Percentiles rank a stretch among this genome's conserved stretches.
phyloP scores from a whole-genome alignment of 2,329 filamentous ascomycete genomes.

The Colletotrichum eleusines region DNA sequence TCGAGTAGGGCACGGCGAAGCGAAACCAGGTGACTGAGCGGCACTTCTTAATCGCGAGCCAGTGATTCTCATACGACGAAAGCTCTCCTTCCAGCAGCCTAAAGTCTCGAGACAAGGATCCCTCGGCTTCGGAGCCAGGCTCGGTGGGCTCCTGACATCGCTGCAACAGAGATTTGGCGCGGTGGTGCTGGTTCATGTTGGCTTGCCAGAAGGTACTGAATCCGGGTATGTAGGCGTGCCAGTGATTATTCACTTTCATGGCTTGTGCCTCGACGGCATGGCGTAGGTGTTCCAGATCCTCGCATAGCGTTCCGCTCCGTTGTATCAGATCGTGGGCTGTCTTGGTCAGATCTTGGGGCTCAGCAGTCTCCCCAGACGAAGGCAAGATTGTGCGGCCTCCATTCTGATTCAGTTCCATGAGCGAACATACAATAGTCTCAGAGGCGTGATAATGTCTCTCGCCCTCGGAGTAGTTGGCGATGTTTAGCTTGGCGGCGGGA shows the following conservation, averaged over 20 bases:
- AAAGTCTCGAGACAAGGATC: slow-evolving; percentile 16
- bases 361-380: not conserved
- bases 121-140: slow-evolving; percentile 18
- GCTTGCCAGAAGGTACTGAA: slow-evolving; percentile 36
- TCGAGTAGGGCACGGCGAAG: slow-evolving; percentile 19
- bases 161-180: slow-evolving; percentile 22
- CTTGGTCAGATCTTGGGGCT: not conserved
- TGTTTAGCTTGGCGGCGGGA: not conserved
- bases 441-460: not conserved
- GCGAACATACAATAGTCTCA: not conserved
- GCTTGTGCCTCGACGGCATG: slow-evolving; percentile 18
- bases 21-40: slow-evolving; percentile 34
- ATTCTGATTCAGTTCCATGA: not conserved
- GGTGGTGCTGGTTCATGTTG: slow-evolving; percentile 18
- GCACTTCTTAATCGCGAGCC: slow-evolving; percentile 34
- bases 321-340: slow-evolving; percentile 19
- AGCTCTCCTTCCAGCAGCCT: slow-evolving; percentile 34
- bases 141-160: slow-evolving; percentile 1
- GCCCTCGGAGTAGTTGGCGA: not conserved
- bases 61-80: slow-evolving; percentile 30
- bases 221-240: slow-evolving; percentile 34
- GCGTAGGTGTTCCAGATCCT: slow-evolving; percentile 20
- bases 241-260: slow-evolving; percentile 24
- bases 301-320: slow-evolving; percentile 17
- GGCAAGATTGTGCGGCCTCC: not conserved